Base-by-base conservation (phyloP, 2,329 filamentous ascomycete species). In the Fusarium xylarioides region DNA sequence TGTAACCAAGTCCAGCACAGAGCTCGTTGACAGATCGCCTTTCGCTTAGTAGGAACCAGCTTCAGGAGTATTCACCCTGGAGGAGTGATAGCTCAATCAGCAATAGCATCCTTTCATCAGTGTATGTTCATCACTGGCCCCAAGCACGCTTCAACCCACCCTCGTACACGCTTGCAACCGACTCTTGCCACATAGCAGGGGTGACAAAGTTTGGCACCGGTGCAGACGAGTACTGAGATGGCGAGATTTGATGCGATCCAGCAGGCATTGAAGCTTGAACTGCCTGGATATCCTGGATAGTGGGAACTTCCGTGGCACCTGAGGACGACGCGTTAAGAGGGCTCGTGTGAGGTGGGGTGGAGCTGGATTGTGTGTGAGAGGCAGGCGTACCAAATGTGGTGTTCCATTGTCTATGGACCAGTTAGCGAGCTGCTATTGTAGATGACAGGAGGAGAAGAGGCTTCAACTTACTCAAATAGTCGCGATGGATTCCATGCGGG, bases 401-500 rank as follows among this genome's bases (percentile, higher is more conserved):
- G 82, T 97, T 95, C 95, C 95, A 98, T 86, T 97, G 94, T 82
- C 95, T 97, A 63, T 10, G 44, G n/a, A 23, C 47, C 35, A 43
- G 59, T 70, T 55, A 72, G 61, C 47, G 63, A 28, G 21, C 38
- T 53, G 42, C 26, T 38, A 56, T 49, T 37, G 23, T 38, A 52
- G 23, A 15, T 28, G 5, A 32, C 14, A 10, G 28, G 3, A 32
- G 6, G 7, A 34, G 5, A 26, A 21, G 35, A 14, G 16, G 16
- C 16, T 35, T n/a, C 16, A 46, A 89, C 93, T 87, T 89, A 97
- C 94, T 95, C 93, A 87, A 97, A 95, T 74, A 97, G 94, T 66
- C 92, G 90, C 37, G 93, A 89, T 30, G 95, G 95, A 78, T 97
- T 97, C 95, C 95, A 97, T 63, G 87, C 84, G 30, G 88, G 86